Evolutionary conservation across 1,284 basidiomycete genomes (phyloP).

Genomic region (Trichosporon sp.): DNA sequence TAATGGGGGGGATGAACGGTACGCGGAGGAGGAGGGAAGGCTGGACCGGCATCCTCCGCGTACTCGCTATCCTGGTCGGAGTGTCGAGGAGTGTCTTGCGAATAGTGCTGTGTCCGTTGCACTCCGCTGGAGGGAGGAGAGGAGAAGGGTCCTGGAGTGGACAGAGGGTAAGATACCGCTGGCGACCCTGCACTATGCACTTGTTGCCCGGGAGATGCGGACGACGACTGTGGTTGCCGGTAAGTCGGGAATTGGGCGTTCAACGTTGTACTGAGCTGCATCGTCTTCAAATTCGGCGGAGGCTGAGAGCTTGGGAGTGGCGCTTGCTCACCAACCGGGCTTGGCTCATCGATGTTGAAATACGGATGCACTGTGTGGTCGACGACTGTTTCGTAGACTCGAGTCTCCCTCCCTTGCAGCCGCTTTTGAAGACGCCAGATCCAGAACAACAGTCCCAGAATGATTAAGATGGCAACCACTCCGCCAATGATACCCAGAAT

Average conservation of each 20-base stretch:
- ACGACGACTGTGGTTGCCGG: background rate
- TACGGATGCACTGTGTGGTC: too few relatives aligned
- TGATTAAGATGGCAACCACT: background rate
- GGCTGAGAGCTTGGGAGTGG: background rate
- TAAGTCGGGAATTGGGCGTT: background rate
- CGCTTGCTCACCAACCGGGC: background rate
- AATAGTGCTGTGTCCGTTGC: background rate
- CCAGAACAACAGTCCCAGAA: background rate
- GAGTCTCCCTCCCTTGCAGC: background rate
- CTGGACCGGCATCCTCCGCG: background rate
- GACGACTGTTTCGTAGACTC: background rate
- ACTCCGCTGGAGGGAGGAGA: too few relatives aligned
- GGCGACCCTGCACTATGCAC: background rate
- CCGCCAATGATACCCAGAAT: background rate
- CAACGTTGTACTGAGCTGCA: background rate
- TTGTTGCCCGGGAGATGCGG: background rate
- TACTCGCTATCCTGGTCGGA: background rate
- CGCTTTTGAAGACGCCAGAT: background rate
- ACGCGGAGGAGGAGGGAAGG: background rate
- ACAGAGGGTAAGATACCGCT: background rate
- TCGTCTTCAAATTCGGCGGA: background rate
- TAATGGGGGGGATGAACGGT: background rate
- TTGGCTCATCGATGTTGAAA: background rate
- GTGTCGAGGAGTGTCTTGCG: background rate
- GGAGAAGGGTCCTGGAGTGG: too few relatives aligned